Conservation (phyloP, 805 yeast genomes). For the Suhomyces kilbournensis region DNA sequence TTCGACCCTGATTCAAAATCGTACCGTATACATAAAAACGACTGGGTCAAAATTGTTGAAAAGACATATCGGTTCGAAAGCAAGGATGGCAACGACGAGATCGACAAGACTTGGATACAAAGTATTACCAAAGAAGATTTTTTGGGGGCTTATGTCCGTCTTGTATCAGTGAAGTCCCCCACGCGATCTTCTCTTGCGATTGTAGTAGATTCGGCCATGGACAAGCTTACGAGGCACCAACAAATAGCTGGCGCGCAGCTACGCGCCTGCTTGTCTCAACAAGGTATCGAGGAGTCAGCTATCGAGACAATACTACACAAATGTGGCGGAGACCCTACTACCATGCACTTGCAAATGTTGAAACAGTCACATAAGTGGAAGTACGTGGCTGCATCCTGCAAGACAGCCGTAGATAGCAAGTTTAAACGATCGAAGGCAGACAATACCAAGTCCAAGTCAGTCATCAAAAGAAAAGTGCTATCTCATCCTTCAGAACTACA, state of each 20-base stretch:
- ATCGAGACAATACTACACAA: neutral
- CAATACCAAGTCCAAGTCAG: neutral
- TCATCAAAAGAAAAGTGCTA: neutral
- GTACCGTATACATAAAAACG: conserved; percentile 38
- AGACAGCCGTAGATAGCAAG: neutral
- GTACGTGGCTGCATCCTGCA: neutral
- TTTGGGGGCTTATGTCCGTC: conserved; percentile 6
- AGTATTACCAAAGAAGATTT: conserved; percentile 23
- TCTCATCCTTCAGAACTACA: neutral
- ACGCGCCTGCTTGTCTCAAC: neutral
- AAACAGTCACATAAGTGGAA: neutral
- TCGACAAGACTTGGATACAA: conserved; percentile 31
- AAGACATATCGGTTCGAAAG: conserved; percentile 41
- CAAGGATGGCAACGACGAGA: conserved; percentile 25
- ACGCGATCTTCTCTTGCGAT: conserved; percentile 12
- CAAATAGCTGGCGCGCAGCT: neutral
- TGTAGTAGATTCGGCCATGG: conserved; percentile 10
- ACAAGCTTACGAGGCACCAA: neutral
- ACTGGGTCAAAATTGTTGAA: conserved; percentile 50
- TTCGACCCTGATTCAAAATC: conserved; percentile 13
- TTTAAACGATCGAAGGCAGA: neutral
- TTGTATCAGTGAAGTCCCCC: conserved; percentile 14
- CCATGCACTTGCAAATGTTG: neutral
- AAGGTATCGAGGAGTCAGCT: neutral
- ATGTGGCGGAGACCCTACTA: neutral